Evolutionary conservation across 257 asterid genomes (phyloP), one percentile per base, ranked within the genome.

Genomic region (Ocimum tenuiflorum): DNA sequence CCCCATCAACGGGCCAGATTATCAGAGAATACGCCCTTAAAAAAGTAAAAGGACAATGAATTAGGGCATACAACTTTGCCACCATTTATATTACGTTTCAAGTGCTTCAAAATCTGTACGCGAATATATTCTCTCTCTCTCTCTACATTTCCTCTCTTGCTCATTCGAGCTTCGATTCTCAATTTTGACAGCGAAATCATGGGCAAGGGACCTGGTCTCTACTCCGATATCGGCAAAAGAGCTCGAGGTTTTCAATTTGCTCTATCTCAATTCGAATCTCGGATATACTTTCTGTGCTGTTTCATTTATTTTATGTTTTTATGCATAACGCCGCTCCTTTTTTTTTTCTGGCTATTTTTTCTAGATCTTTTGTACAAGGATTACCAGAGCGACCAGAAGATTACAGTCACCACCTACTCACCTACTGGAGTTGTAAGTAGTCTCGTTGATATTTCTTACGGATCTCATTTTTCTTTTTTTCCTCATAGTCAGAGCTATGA

Each of bases 181-280:
- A 53, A 64, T 69, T 72, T 48, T 46, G 42, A 67, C 41, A 35
- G 42, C n/a, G 57, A 46, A 73, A 76, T 49, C 72, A 91, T 91
- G 97, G 91, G 80, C 42, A 91, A 88, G 75, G 98, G 98, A 62
- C 98, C 96, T 29, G 97, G 96, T 29, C 87, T 91, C 50, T 91
- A 91, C 94, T 14, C 90, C 24, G 95, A 85, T 42, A 88, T 91
- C 70, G 97, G 97, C 80, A 91, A 86, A 73, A 85, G 71, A 65
- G 84, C 96, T 62, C 65, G 96, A 82, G 98, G 97, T 88, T 49
- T 36, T 27, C 49, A 36, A 33, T 63, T 63, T 56, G 22, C 4
- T 56, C 24, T 2, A 1, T 65, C 9, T 19, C 36, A 7, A 27
- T 63, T 56, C 50, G 15, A 33, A 35, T 60, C n/a, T 47, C 31